Base-by-base conservation (phyloP, 305 asterid species). In the Fraxinus platypoda region DNA sequence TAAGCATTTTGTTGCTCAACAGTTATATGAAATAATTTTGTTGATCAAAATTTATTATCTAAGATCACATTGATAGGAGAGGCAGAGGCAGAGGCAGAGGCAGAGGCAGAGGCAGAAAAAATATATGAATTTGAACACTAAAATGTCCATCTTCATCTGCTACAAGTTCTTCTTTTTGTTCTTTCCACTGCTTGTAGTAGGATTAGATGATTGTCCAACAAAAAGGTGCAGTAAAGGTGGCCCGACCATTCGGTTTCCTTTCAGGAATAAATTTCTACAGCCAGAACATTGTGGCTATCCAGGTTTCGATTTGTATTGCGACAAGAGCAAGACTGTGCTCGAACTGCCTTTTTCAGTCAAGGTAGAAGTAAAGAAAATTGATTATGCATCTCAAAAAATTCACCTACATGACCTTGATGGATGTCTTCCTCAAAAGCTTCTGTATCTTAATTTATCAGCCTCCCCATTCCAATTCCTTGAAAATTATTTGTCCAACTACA, bases 291-390 rank as follows among this genome's bases (percentile, higher is more conserved):
- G 88, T 71, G 85, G 88, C 9, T 83, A 82, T 81, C 87, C 86
- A 12, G 89, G 87, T 12, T 90, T 88, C 74, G 77, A 82, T 78
- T 66, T 88, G 19, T 79, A 37, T 31, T 88, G 92, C 75, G 66
- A 85, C 30, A 68, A 66, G 25, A 74, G 33, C n/a, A 33, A 72
- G 28, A 86, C 86, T 0, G 43, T 83, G 15, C 82, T 86, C 21
- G 52, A 75, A 34, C 72, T 86, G 0, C 57, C 87, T 21, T 23
- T 38, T 33, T 64, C 85, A 19, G 62, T 78, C 8, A 17, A 46
- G 57, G 21, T 83, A 3, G 2, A 4, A 21, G 83, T 83, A 6
- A 35, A 11, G 15, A 4, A 37, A 1, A 86, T 86, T 30, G 43
- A 34, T 37, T 83, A 86, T 73, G 17, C 8, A 30, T 68, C 77